Evolutionary conservation across 208 protist species (phyloP).

Genomic region (Acanthamoeba culbertsoni): DNA sequence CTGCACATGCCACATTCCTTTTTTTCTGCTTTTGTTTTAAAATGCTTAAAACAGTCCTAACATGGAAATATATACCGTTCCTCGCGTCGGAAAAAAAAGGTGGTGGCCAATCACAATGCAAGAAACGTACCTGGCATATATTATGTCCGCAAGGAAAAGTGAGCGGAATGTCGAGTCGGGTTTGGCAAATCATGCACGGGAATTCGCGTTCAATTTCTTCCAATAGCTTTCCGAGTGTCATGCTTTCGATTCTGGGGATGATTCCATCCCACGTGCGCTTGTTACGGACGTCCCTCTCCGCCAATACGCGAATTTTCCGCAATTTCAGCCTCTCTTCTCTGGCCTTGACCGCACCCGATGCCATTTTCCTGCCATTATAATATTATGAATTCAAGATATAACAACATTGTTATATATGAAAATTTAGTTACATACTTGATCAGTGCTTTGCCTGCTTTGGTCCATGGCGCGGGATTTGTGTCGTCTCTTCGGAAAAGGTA

Average conservation of each 20-base stretch:
- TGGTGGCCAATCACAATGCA: no score
- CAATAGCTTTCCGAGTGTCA: neutral
- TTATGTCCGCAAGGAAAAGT: constrained; percentile 4
- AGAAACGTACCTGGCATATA: neutral
- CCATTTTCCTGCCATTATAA: neutral
- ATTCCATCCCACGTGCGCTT: neutral
- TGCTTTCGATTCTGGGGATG: neutral
- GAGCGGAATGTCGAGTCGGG: neutral
- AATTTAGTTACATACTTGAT: neutral
- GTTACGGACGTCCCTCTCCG: neutral
- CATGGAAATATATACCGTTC: neutral
- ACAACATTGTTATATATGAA: neutral
- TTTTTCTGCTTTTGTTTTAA: neutral
- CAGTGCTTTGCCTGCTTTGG: neutral
- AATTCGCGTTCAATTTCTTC: neutral
- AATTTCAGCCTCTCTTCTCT: neutral
- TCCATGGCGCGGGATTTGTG: neutral
- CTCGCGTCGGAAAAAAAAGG: no score
- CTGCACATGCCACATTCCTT: neutral
- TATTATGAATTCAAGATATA: neutral
- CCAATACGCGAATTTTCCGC: neutral
- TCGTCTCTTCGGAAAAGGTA: neutral
- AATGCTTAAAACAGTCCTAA: neutral
- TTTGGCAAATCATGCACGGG: constrained; percentile 18
- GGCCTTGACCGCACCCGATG: neutral